Base-by-base conservation (phyloP, 2,329 filamentous ascomycete species). In the Xylaria sp. region DNA sequence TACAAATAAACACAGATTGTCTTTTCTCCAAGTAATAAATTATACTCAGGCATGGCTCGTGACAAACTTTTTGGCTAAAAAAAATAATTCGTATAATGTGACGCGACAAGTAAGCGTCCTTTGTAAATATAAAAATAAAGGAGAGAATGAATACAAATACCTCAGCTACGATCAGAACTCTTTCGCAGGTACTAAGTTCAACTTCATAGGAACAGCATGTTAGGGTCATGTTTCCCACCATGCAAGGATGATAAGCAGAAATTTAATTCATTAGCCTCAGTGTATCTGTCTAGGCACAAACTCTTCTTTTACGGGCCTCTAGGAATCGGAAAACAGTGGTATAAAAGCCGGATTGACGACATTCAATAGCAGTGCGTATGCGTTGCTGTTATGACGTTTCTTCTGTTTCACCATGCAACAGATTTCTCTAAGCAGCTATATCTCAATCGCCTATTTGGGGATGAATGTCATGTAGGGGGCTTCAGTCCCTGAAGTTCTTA, bases 401-500 rank as follows among this genome's bases (percentile, higher is more conserved):
- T 35, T 59, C 35, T 32, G 21, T 21, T 50, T 12, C 5, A 13
- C 44, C 37, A 58, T 29, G 3, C 1, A 5, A 44, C 23, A 12
- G 21, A n/a, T 23, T 5, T 6, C 51, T 27, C 29, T 35, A 29
- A n/a, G 27, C 13, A 18, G 9, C 25, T 47, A 21, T 25, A 48
- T 23, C 8, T 57, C 40, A 9, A 21, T 47, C 12, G 3, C 35
- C 16, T 13, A 16, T 54, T 51, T 42, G 16, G 8, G 21, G 4
- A 13, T 21, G 9, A 35, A 35, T 29, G 10, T 27, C 18, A 55
- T 29, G 8, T 10, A 40, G 27, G 44, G 16, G 35, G 2, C 29
- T 57, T 29, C 65, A 72, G 0, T 71, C 69, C 47, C 53, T 69
- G 35, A 51, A 75, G 60, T 76, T 76, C 73, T 76, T 76, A 66